Conservation (phyloP, 1,284 basidiomycete genomes). For the Marasmius oreades region DNA sequence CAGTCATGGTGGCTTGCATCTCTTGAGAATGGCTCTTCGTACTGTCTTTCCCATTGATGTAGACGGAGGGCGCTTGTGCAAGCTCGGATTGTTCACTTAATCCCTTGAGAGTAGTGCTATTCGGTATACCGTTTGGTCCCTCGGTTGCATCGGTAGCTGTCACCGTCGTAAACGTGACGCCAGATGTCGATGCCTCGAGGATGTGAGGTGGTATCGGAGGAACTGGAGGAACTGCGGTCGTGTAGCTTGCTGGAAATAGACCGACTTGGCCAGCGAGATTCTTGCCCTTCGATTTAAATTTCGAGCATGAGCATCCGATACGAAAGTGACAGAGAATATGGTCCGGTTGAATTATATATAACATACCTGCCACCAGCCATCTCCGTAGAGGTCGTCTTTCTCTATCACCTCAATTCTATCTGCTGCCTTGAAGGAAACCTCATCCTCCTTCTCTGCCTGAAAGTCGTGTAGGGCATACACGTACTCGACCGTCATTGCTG, state of each 20-base stretch:
- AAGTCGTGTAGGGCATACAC: constrained; percentile 88
- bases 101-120: constrained; percentile 41
- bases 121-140: constrained; percentile 25
- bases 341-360: constrained; percentile 6
- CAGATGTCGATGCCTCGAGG: constrained; percentile 14
- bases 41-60: constrained; percentile 31
- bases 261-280: constrained; percentile 82
- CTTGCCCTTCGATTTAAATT: constrained; percentile 59
- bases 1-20: constrained; percentile 83
- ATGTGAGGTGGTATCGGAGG: constrained; percentile 12
- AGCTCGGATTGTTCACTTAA: constrained; percentile 30
- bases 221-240: constrained; percentile 55
- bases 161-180: constrained; percentile 21
- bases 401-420: constrained; percentile 90
- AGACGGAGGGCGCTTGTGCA: constrained; percentile 25
- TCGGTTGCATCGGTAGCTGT: constrained; percentile 2
- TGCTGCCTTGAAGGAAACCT: constrained; percentile 83
- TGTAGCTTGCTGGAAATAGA: constrained; percentile 92
- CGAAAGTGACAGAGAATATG: constrained; percentile 6
- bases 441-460: constrained; percentile 89
- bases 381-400: constrained; percentile 90
- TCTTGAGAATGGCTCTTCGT: constrained; percentile 43
- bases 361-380: constrained; percentile 98
- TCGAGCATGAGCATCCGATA: constrained; percentile 1
- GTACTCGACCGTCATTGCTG: constrained; percentile 39